Conservation (phyloP, 2,329 filamentous ascomycete species). For the Aureobasidium mangrovei region DNA sequence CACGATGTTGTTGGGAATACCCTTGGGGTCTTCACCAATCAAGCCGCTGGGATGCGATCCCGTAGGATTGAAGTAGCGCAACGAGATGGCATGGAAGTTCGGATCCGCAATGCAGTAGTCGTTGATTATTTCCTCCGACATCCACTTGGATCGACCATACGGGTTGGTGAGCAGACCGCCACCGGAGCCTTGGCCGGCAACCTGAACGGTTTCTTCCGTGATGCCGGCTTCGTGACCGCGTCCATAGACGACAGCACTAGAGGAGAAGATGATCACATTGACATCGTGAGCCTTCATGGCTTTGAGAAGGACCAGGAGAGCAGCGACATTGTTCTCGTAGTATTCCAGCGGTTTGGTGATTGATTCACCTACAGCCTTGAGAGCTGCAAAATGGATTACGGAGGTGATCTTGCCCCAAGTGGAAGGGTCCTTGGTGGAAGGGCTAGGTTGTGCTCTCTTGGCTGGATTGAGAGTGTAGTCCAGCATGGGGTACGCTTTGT, state of each 20-base stretch:
- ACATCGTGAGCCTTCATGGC: conserved; percentile 51
- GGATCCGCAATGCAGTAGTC: conserved; percentile 53
- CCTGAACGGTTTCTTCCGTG: conserved; percentile 12
- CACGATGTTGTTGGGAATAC: conserved; percentile 54
- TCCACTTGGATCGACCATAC: conserved; percentile 59
- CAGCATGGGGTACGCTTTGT: conserved; percentile 9
- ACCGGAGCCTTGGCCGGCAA: conserved; percentile 28
- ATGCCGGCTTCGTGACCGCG: conserved; percentile 15
- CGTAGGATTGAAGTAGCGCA: conserved; percentile 61
- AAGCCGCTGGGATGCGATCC: conserved; percentile 57
- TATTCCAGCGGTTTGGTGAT: conserved; percentile 53
- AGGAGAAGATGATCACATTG: conserved; percentile 60
- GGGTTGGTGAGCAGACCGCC: conserved; percentile 53
- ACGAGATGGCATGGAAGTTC: conserved; percentile 53
- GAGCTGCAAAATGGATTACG: conserved; percentile 62
- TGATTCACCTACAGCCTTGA: conserved; percentile 58
- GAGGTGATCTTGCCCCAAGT: conserved; percentile 46
- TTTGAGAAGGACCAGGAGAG: conserved; percentile 51
- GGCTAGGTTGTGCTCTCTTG: conserved; percentile 13
- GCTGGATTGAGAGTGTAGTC: background rate
- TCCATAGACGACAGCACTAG: conserved; percentile 59
- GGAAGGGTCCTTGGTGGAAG: conserved; percentile 20
- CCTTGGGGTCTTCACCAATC: conserved; percentile 55
- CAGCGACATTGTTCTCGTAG: conserved; percentile 60
- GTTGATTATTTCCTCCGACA: conserved; percentile 57